Conservation (phyloP, 768 basidiomycete genomes). For the Sistotremastrum niveocremeum region DNA sequence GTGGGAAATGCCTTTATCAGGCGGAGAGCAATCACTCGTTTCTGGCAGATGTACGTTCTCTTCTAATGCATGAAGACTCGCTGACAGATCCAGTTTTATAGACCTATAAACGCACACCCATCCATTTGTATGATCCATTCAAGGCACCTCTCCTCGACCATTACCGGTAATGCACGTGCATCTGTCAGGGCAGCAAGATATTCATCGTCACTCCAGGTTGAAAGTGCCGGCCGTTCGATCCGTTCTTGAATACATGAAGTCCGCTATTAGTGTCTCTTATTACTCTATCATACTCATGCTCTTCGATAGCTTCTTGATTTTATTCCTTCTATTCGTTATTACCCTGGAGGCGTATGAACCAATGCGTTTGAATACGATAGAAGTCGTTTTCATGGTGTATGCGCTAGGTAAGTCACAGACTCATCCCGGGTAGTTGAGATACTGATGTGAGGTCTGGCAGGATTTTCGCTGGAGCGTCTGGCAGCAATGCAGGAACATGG, state of each 20-base stretch:
- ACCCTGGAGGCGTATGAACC: slow-evolving; percentile 64
- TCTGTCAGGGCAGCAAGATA: background rate
- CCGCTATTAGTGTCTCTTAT: slow-evolving; percentile 7
- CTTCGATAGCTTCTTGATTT: slow-evolving; percentile 50
- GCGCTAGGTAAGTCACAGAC: slow-evolving; percentile 19
- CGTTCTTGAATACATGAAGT: slow-evolving; percentile 84
- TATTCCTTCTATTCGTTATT: slow-evolving; percentile 67
- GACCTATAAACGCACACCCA: slow-evolving; percentile 88
- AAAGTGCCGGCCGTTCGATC: slow-evolving; percentile 90
- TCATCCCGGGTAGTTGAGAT: background rate
- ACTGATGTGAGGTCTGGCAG: slow-evolving; percentile 40
- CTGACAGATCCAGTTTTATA: slow-evolving; percentile 15
- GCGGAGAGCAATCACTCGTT: slow-evolving; percentile 79
- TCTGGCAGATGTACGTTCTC: slow-evolving; percentile 61
- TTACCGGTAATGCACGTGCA: slow-evolving; percentile 47
- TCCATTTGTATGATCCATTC: slow-evolving; percentile 91
- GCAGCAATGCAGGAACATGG: slow-evolving; percentile 96
- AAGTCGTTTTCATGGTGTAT: slow-evolving; percentile 61
- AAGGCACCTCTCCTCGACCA: slow-evolving; percentile 91
- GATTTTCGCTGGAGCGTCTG: slow-evolving; percentile 84
- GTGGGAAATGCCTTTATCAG: slow-evolving; percentile 85
- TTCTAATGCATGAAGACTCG: no score
- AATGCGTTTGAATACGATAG: slow-evolving; percentile 48
- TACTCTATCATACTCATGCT: slow-evolving; percentile 1
- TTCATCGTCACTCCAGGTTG: slow-evolving; percentile 32